These are phyloP conservation scores for Fusarium torulosum DNA, from an alignment of 2,329 filamentous ascomycete genomes.

Conservation along the genomic window DNA sequence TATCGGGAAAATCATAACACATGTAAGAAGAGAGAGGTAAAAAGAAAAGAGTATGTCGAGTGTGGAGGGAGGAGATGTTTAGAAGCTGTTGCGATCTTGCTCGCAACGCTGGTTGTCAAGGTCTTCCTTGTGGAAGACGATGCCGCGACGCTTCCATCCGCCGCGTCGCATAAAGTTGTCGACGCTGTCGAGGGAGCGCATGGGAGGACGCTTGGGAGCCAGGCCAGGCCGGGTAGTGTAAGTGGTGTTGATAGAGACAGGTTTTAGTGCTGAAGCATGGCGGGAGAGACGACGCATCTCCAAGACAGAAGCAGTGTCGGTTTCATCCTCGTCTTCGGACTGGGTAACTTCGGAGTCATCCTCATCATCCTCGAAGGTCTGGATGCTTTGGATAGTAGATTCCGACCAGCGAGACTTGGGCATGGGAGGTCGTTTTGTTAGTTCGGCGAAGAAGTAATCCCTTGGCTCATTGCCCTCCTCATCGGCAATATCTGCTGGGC, in stretches of 20 bases:
- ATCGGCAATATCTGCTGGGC: slow-evolving; percentile 43
- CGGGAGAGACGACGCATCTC: slow-evolving; percentile 47
- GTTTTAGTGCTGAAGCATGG: slow-evolving; percentile 43
- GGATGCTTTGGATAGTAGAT: slow-evolving; percentile 55
- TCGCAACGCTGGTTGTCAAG: slow-evolving; percentile 44
- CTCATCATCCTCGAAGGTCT: slow-evolving; percentile 44
- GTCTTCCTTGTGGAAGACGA: slow-evolving; percentile 56
- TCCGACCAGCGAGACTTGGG: slow-evolving; percentile 59
- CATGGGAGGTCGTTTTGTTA: slow-evolving; percentile 50
- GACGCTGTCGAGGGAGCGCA: slow-evolving; percentile 56
- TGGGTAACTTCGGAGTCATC: slow-evolving; percentile 41
- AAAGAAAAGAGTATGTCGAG: slow-evolving; percentile 16
- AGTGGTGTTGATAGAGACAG: slow-evolving; percentile 53
- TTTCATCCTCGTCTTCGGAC: slow-evolving; percentile 42
- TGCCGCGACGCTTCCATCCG: slow-evolving; percentile 59
- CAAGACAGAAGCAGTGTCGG: slow-evolving; percentile 41
- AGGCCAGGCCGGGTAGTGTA: slow-evolving; percentile 44
- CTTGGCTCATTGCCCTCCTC: slow-evolving; percentile 45
- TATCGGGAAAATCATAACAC: slow-evolving; percentile 46
- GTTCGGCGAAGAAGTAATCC: slow-evolving; percentile 53
- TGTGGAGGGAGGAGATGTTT: slow-evolving; percentile 14
- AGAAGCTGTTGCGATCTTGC: slow-evolving; percentile 44
- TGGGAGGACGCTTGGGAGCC: slow-evolving; percentile 53
- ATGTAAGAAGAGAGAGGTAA: slow-evolving; percentile 13
- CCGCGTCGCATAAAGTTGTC: slow-evolving; percentile 59